Evolutionary conservation across 108 stramenopile species (phyloP), one percentile per base, ranked within the genome.

Genomic region (Cyclotella kingstonii): DNA sequence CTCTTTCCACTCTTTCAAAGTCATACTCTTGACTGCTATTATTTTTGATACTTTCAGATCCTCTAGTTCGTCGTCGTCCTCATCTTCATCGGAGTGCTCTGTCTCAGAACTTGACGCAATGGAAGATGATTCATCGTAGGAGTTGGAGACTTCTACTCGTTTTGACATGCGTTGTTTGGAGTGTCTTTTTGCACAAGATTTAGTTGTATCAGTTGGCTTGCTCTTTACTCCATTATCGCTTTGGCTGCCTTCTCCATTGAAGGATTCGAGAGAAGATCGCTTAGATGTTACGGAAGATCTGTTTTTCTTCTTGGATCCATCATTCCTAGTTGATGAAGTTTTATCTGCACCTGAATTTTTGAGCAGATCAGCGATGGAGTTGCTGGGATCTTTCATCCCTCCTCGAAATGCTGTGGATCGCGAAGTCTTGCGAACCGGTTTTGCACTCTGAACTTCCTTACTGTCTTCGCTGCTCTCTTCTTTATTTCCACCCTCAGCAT

Each of bases 41-140:
- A 95, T 87, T 15, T 86, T 76, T 29, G 81, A 82, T 35, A 92
- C 78, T 59, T 80, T 86, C 21, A 88, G 60, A 10, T 86, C 82
- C 17, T 81, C 81, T 33, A 86, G 85, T 12, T 82, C 80, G 6
- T 81, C 78, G 5, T 80, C 79, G 12, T 74, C 59, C 0, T 62
- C 70, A 10, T 52, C 68, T 23, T 73, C 72, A n/a, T 52, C 51
- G 30, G 51, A 52, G 30, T 11, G 2, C 3, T 52, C 51, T n/a
- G n/a, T n/a, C n/a, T n/a, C n/a, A n/a, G n/a, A n/a, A n/a, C n/a
- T n/a, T n/a, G n/a, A n/a, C n/a, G n/a, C n/a, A n/a, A n/a, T n/a
- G n/a, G n/a, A n/a, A n/a, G n/a, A n/a, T n/a, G n/a, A n/a, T n/a
- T n/a, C n/a, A n/a, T 75, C 68, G 34, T 63, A 61, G 4, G 73